Percentiles rank a stretch among this genome's conserved stretches.
Conservation (phyloP, 345 rosid species). For the Cardiospermum halicacabum region DNA sequence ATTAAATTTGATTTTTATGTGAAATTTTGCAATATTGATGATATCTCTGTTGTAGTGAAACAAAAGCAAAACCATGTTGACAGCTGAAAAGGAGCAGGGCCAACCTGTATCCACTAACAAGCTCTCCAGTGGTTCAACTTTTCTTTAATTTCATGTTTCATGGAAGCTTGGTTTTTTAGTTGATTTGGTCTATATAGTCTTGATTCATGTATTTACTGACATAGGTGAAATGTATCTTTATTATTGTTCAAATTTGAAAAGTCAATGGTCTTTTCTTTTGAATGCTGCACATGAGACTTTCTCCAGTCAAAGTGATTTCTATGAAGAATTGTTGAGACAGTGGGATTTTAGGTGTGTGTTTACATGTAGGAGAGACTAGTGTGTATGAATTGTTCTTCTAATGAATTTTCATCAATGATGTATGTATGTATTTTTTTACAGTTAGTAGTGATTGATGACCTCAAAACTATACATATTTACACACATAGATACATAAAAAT, state of each 20-base stretch:
- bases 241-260: no score
- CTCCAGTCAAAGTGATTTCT: no score
- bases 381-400: neutral
- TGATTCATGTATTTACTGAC: no score
- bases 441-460: neutral
- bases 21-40: no score
- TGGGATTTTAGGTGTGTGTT: neutral
- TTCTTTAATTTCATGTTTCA: no score
- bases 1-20: neutral
- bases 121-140: neutral
- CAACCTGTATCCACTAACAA: neutral
- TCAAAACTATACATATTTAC: conserved; percentile 3
- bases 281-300: no score
- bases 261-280: no score
- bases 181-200: no score
- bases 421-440: neutral
- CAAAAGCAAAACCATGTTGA: neutral
- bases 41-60: no score
- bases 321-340: neutral
- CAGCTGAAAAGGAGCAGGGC: neutral
- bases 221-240: no score
- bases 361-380: neutral
- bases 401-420: neutral
- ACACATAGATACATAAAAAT: neutral
- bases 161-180: neutral